phyloP scores from a whole-genome alignment of 1,139 yeast species.

The Debaryomycetaceae sp. region DNA sequence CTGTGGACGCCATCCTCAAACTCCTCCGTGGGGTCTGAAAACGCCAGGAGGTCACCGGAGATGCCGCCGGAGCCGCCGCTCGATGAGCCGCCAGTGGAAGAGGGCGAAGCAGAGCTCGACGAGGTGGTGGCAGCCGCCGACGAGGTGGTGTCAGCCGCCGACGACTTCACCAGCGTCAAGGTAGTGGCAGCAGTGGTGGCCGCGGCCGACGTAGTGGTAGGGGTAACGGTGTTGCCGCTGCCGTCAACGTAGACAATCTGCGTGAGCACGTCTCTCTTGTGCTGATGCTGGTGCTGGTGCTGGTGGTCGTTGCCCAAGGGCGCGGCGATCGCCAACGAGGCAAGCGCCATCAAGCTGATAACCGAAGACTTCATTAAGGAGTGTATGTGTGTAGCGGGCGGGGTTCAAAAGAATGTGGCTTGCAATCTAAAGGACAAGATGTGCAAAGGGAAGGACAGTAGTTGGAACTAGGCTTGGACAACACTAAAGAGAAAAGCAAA shows the following conservation, averaged over 20 bases:
- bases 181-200: conserved; percentile 12
- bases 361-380: conserved; percentile 13
- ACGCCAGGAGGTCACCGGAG: conserved; percentile 54
- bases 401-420: not conserved
- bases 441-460: conserved; percentile 8
- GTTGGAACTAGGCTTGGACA: conserved; percentile 6
- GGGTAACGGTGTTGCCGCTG: conserved; percentile 46
- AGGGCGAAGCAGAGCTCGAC: conserved; percentile 16
- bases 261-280: conserved; percentile 75
- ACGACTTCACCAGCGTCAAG: conserved; percentile 15
- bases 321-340: conserved; percentile 25
- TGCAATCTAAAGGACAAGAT: not conserved
- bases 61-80: conserved; percentile 27
- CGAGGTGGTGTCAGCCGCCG: conserved; percentile 5
- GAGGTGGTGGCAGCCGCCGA: conserved; percentile 17
- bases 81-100: conserved; percentile 18
- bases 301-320: conserved; percentile 31
- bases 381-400: not conserved
- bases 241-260: conserved; percentile 80
- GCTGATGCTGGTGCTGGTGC: conserved; percentile 54
- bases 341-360: conserved; percentile 17
- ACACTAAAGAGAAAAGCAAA: conserved; percentile 2
- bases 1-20: conserved; percentile 62
- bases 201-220: conserved; percentile 12
- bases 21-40: conserved; percentile 44